These are phyloP conservation scores for Phaseolus coccineus DNA, from an alignment of 331 rosid genomes.

Conservation along the genomic window DNA sequence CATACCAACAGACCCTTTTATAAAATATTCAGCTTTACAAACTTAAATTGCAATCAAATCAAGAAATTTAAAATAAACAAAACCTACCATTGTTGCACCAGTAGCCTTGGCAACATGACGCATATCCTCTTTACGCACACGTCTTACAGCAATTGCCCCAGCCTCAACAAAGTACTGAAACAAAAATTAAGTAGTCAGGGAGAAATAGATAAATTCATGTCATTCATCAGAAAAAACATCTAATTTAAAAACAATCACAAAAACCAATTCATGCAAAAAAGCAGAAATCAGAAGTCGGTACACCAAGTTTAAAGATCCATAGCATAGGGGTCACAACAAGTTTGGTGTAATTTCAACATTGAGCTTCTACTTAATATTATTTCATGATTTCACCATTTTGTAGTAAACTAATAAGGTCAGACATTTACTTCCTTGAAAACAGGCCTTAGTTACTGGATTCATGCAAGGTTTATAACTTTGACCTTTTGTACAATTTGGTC, in stretches of 20 bases:
- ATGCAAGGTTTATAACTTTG: background rate
- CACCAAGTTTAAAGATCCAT: background rate
- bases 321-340: conserved; percentile 29
- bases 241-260: conserved; percentile 2
- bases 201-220: background rate
- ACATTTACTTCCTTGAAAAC: background rate
- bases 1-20: background rate
- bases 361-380: too few species aligned
- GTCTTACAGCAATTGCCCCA: conserved; percentile 96
- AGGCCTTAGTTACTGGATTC: background rate
- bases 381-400: background rate
- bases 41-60: background rate
- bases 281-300: background rate
- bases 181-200: conserved; percentile 28
- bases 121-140: conserved; percentile 95
- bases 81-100: conserved; percentile 89
- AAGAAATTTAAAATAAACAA: conserved; percentile 24
- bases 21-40: conserved; percentile 7
- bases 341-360: background rate
- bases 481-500: background rate
- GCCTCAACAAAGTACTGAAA: conserved; percentile 96
- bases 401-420: background rate
- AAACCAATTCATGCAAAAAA: background rate
- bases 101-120: conserved; percentile 99
- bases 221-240: conserved; percentile 21